These are phyloP conservation scores for Aspergillus spinulosporus DNA, from an alignment of 2,329 filamentous ascomycete genomes.

Conservation along the genomic window DNA sequence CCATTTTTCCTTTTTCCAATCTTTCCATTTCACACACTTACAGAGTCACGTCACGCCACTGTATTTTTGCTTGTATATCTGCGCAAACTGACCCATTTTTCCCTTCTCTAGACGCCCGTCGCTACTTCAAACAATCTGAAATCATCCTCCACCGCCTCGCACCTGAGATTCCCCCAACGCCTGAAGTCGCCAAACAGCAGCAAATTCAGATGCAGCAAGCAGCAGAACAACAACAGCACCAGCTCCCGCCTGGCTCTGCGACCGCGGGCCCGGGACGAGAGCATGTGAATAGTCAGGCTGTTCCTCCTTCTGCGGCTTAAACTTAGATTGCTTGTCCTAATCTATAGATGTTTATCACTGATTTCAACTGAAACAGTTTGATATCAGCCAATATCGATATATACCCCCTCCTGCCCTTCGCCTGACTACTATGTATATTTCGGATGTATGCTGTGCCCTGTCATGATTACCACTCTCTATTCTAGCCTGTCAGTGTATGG, in stretches of 20 bases:
- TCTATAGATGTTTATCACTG: background rate
- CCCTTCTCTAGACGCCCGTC: slow-evolving; percentile 69
- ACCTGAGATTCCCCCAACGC: slow-evolving; percentile 47
- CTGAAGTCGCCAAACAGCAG: slow-evolving; percentile 43
- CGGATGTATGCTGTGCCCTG: slow-evolving; percentile 1
- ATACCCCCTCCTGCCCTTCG: slow-evolving; percentile 1
- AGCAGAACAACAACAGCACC: slow-evolving; percentile 35
- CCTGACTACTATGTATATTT: slow-evolving; percentile 1
- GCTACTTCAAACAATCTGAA: slow-evolving; percentile 99
- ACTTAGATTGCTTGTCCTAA: background rate
- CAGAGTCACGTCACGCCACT: background rate
- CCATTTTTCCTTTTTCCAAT: slow-evolving; percentile 14
- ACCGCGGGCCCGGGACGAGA: slow-evolving; percentile 36
- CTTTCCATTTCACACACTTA: slow-evolving; percentile 4
- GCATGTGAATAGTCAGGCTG: slow-evolving; percentile 15
- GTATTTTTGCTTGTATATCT: slow-evolving; percentile 14
- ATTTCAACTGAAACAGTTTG: background rate
- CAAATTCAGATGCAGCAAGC: slow-evolving; percentile 42
- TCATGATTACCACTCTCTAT: background rate
- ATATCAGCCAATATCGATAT: slow-evolving; percentile 7
- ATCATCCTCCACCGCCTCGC: slow-evolving; percentile 91
- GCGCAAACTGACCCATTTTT: slow-evolving; percentile 4
- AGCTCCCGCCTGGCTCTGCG: slow-evolving; percentile 38
- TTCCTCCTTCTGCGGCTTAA: slow-evolving; percentile 31
- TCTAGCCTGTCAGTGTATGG: background rate